Base-by-base conservation (phyloP, 2,329 filamentous ascomycete species). In the Sporothrix protearum region DNA sequence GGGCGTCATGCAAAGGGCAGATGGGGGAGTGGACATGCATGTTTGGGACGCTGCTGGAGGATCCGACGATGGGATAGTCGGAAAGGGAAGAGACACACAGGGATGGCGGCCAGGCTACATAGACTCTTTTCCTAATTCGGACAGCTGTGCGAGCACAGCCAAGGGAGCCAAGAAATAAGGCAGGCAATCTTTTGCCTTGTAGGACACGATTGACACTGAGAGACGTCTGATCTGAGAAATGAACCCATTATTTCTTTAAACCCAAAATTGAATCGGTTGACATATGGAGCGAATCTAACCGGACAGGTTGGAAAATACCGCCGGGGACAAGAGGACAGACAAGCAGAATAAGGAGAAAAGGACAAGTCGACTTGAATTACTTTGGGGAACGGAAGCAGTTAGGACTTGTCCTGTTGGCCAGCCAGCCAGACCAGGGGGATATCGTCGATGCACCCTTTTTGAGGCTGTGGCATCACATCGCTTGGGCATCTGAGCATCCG, bases 101-200 rank as follows among this genome's bases (percentile, higher is more conserved):
- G 59, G 59, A 63, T 63, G n/a, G 59, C 59, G 36, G 59, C n/a
- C 33, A 63, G 57, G 7, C 59, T n/a, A n/a, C n/a, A n/a, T n/a
- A 39, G 19, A 14, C 10, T 22, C 64, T 4, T 42, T 63, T 49
- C 68, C 57, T 19, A 59, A 42, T 64, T 42, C 30, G 68, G 68
- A 64, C 47, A 64, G 68, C 68, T 64, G 57, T 70, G 68, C 68
- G 68, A 70, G 28, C 9, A 14, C 2, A 12, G 28, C 16, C 28
- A 64, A 36, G 3, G 25, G 25, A 66, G 33, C 16, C 4, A 14
- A 49, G 25, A 47, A 47, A 22, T 22, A 49, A 49, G 63, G 63
- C 63, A 66, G 42, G 39, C 59, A 45, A 64, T 64, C 39, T 61
- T 61, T 36, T 42, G 16, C 30, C 8, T 42, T 61, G 36, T 8